Base-by-base conservation (phyloP, 441 rosid genomes). In the Melastoma candidum region DNA sequence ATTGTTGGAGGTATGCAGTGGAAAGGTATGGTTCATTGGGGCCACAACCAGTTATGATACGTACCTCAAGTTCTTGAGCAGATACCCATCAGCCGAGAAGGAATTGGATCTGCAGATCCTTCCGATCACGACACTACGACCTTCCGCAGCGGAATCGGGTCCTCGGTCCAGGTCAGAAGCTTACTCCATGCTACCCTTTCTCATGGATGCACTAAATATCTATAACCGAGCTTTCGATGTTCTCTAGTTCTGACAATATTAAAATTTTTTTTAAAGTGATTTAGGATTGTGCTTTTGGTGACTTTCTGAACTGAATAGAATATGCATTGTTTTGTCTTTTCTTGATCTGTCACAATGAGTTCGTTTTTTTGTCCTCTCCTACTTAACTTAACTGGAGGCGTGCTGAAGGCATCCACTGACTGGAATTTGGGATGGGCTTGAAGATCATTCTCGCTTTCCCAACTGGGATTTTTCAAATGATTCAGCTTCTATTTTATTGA, bases 41-140 rank as follows among this genome's bases (percentile, higher is more conserved):
- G 70, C 81, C 2, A 72, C 74, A 26, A 66, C 71, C 27, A 80
- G 76, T 56, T 63, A 82, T 14, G 93, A 83, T 36, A 71, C 68
- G 8, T 89, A 80, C 45, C 71, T 64, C 69, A 74, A 76, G 66
- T 77, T 82, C 63, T 50, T 67, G 54, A 67, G 6, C 13, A 83
- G 71, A 68, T 89, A 77, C 68, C 85, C 84, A 1, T 63, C 55
- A 0, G 58, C 77, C 44, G 95, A 80, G 63, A 80, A 82, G 46
- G 83, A 85, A 26, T 89, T 95, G 97, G 83, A 83, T 57, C 57
- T 85, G 78, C 84, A 82, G 77, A 64, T 85, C 62, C 69, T 89
- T 68, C 90, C 82, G 13, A 78, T 85, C 48, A 69, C 87, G 53
- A 68, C 87, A 45, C 67, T 74, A 50, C 72, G 65, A 48, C 54